These are phyloP conservation scores for Raffaelea albimanens DNA, from an alignment of 2,329 filamentous ascomycete genomes.

Conservation along the genomic window DNA sequence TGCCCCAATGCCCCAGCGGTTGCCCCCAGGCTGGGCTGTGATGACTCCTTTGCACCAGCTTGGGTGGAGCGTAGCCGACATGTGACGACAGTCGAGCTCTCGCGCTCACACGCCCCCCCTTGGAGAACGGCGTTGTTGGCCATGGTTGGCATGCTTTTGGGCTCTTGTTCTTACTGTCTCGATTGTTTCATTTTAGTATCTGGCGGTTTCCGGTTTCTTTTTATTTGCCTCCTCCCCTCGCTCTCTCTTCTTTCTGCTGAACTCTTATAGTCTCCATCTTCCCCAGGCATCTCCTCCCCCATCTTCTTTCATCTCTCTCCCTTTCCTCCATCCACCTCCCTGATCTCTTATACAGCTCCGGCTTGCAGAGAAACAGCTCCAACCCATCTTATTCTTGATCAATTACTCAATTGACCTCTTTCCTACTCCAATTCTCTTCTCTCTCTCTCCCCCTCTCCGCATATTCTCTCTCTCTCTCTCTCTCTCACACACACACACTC, in stretches of 20 bases:
- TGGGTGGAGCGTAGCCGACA: slow-evolving; percentile 9
- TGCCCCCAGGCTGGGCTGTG: too few relatives aligned
- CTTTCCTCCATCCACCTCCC: too few relatives aligned
- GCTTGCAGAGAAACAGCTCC: too few relatives aligned
- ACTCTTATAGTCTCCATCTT: slow-evolving; percentile 3
- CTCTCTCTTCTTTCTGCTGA: neutral
- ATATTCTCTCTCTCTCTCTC: slow-evolving; percentile 3
- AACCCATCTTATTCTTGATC: slow-evolving; percentile 1
- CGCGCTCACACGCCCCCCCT: too few relatives aligned
- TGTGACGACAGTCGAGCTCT: slow-evolving; percentile 9
- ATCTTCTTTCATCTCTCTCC: neutral
- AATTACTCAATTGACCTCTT: neutral
- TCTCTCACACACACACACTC: slow-evolving; percentile 18
- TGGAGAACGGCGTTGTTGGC: neutral
- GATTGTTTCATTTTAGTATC: neutral
- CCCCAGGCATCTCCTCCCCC: slow-evolving; percentile 1
- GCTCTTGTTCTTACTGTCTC: too few relatives aligned
- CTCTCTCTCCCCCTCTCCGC: slow-evolving; percentile 1
- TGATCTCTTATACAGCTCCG: too few relatives aligned
- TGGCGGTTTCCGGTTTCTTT: slow-evolving; percentile 1
- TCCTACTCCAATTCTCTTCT: slow-evolving; percentile 1
- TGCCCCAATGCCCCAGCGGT: too few relatives aligned
- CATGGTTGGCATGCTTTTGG: neutral
- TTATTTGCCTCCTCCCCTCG: slow-evolving; percentile 1
- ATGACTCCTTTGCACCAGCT: too few relatives aligned